These are phyloP conservation scores for Yamadazyma kanchanaburiensis DNA, from an alignment of 1,139 yeast genomes.

Conservation along the genomic window DNA sequence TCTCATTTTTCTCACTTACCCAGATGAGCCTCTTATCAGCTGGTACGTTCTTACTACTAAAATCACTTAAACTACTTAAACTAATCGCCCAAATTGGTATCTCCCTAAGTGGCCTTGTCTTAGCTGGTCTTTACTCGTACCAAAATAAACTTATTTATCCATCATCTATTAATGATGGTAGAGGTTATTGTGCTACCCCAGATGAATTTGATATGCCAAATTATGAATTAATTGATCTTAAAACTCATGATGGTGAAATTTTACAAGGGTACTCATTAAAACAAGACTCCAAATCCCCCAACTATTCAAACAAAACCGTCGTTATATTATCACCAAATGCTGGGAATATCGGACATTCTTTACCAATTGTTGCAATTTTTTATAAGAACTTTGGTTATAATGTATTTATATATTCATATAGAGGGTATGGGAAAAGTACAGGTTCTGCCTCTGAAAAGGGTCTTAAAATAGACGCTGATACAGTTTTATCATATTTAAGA, in stretches of 20 bases:
- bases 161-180: slow-evolving; percentile 73
- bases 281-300: slow-evolving; percentile 41
- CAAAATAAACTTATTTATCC: slow-evolving; percentile 81
- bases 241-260: slow-evolving; percentile 63
- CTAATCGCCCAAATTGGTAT: slow-evolving; percentile 27
- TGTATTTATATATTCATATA: slow-evolving; percentile 80
- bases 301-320: slow-evolving; percentile 63
- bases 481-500: slow-evolving; percentile 59
- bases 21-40: slow-evolving; percentile 10
- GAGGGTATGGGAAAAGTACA: slow-evolving; percentile 88
- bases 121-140: slow-evolving; percentile 59
- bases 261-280: slow-evolving; percentile 43
- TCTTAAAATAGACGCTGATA: slow-evolving; percentile 75
- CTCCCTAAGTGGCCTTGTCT: slow-evolving; percentile 35
- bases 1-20: no score
- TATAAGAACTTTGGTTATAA: slow-evolving; percentile 66
- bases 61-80: slow-evolving; percentile 13
- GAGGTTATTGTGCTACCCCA: slow-evolving; percentile 76
- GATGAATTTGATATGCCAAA: slow-evolving; percentile 61
- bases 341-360: slow-evolving; percentile 91
- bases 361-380: slow-evolving; percentile 77
- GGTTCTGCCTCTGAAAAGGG: slow-evolving; percentile 81
- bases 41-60: slow-evolving; percentile 9
- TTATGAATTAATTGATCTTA: slow-evolving; percentile 58
- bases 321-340: slow-evolving; percentile 89